phyloP scores from a whole-genome alignment of 768 basidiomycete species.

The Lactarius deliciosus region DNA sequence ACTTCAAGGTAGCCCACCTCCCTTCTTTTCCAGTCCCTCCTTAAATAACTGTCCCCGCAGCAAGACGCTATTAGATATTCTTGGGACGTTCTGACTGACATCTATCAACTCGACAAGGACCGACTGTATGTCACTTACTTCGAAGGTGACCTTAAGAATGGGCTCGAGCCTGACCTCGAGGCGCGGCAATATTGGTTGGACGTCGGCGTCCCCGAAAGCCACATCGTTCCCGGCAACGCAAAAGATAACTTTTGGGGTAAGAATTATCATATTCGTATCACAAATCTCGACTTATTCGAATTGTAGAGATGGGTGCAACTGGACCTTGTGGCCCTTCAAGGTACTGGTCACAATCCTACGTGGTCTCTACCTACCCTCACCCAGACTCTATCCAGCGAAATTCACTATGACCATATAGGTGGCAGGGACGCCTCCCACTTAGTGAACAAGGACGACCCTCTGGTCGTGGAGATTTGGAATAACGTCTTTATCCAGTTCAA shows the following conservation, averaged over 20 bases:
- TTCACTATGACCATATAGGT: conserved; percentile 97
- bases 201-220: conserved; percentile 86
- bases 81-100: conserved; percentile 90
- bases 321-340: conserved; percentile 98
- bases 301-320: conserved; percentile 95
- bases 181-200: conserved; percentile 84
- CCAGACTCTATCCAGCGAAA: conserved; percentile 56
- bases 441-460: conserved; percentile 95
- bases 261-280: conserved; percentile 32
- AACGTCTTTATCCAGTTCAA: conserved; percentile 99
- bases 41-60: conserved; percentile 41
- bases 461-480: conserved; percentile 99
- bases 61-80: conserved; percentile 91
- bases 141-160: conserved; percentile 85
- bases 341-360: conserved; percentile 38
- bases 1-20: conserved; percentile 78
- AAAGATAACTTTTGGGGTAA: conserved; percentile 99
- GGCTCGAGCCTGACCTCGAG: conserved; percentile 85
- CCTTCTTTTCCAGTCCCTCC: not conserved
- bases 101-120: conserved; percentile 86
- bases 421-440: conserved; percentile 91
- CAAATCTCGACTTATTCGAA: not conserved
- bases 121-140: conserved; percentile 97
- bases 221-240: conserved; percentile 89
- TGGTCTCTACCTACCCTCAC: conserved; percentile 1